Percentiles rank a stretch among this genome's conserved stretches.
Conservation (phyloP, 2,329 filamentous ascomycete genomes). For the Monascus ruber region DNA sequence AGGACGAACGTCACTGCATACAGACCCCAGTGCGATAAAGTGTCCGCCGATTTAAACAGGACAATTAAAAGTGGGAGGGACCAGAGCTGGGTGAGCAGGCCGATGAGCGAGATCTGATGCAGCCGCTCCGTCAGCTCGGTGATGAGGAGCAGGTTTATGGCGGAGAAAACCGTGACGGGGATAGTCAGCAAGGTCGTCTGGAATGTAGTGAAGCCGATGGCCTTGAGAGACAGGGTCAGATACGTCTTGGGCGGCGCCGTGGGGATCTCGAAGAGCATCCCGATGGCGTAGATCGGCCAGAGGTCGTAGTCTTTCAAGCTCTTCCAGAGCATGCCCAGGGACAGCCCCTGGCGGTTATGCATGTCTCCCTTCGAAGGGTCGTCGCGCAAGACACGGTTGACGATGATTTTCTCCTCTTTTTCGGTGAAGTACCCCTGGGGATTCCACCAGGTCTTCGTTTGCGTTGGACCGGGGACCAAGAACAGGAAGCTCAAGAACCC, state of each 20-base stretch:
- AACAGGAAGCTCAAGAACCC: constrained; percentile 33
- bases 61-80: constrained; percentile 39
- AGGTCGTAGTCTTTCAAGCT: constrained; percentile 25
- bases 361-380: constrained; percentile 27
- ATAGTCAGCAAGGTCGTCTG: constrained; percentile 14
- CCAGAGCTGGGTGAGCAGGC: constrained; percentile 40
- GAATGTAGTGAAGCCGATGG: constrained; percentile 26
- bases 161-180: constrained; percentile 34
- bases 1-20: constrained; percentile 32
- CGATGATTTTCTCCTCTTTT: constrained; percentile 50
- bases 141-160: constrained; percentile 15
- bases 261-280: constrained; percentile 31
- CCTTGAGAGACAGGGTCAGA: constrained; percentile 34
- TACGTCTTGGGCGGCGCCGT: constrained; percentile 34
- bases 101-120: constrained; percentile 36
- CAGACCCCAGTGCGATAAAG: constrained; percentile 31
- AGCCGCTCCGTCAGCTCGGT: constrained; percentile 19
- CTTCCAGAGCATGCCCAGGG: constrained; percentile 18
- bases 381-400: constrained; percentile 45
- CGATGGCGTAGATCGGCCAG: constrained; percentile 27
- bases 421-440: constrained; percentile 53
- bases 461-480: constrained; percentile 26
- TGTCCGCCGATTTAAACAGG: constrained; percentile 27
- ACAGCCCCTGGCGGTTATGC: constrained; percentile 26
- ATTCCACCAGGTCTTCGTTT: constrained; percentile 44